Percentiles rank a stretch among this genome's conserved stretches.
phyloP scores from a whole-genome alignment of 225 moss, liverwort and hornwort genomes.

The Neckera pumila region DNA sequence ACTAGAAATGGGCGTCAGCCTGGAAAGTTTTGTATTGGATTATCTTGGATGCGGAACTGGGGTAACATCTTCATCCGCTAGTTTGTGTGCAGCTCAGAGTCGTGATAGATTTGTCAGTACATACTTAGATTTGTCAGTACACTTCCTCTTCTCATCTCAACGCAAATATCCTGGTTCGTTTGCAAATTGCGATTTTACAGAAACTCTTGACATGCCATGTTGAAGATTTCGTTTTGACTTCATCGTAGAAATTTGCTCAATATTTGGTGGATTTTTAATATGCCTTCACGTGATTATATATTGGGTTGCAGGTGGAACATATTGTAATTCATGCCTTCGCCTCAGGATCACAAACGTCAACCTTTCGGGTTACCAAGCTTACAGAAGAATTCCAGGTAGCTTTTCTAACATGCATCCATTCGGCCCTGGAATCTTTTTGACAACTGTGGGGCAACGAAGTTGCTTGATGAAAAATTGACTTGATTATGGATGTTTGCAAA shows the following conservation, averaged over 20 bases:
- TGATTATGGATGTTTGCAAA: not conserved
- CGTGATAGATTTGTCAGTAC: not conserved
- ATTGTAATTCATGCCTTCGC: conserved; percentile 63
- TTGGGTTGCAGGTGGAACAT: conserved; percentile 66
- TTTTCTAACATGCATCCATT: not conserved
- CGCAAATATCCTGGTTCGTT: not conserved
- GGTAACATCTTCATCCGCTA: not conserved
- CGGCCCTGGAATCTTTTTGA: not conserved
- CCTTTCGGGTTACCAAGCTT: conserved; percentile 67
- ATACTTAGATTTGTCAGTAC: not conserved
- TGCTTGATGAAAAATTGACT: not conserved
- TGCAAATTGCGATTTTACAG: not conserved
- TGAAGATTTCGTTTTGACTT: not conserved
- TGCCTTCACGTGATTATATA: conserved; percentile 7
- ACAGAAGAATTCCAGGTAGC: conserved; percentile 52
- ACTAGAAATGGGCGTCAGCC: not conserved
- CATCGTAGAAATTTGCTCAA: not conserved
- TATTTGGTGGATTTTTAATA: not conserved
- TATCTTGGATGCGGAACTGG: not conserved
- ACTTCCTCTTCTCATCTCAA: not conserved
- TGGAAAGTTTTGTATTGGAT: not conserved
- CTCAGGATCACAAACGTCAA: conserved; percentile 68
- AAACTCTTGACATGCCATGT: not conserved
- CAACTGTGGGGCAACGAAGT: not conserved
- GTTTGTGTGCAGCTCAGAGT: not conserved